A percentile compares a stretch with the other conserved stretches of the same genome.
Conservation (phyloP, 805 yeast genomes). For the Wickerhamiella azyma region DNA sequence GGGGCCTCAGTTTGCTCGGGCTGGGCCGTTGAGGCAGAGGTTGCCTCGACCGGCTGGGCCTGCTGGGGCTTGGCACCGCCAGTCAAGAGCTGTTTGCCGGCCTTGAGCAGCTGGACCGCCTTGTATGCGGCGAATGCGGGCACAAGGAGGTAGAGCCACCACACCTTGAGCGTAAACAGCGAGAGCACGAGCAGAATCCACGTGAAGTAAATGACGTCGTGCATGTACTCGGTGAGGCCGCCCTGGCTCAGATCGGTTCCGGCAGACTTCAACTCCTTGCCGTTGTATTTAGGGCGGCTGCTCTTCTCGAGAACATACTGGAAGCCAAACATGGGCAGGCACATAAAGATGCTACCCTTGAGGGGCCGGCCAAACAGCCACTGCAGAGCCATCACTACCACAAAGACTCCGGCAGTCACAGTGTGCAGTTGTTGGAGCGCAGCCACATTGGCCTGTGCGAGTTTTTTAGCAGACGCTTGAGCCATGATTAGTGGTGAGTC, state of each 20-base stretch:
- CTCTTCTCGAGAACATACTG: constrained; percentile 42
- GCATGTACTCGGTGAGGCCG: constrained; percentile 61
- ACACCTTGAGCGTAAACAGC: constrained; percentile 45
- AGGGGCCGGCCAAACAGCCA: constrained; percentile 34
- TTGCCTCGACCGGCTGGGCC: background rate
- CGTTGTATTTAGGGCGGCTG: constrained; percentile 45
- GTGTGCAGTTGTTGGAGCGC: constrained; percentile 25
- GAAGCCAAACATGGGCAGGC: constrained; percentile 31
- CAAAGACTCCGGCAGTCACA: constrained; percentile 30
- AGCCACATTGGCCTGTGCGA: constrained; percentile 26
- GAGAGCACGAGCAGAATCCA: constrained; percentile 43
- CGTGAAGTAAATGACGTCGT: constrained; percentile 55
- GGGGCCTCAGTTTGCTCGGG: background rate
- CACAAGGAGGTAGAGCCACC: constrained; percentile 35
- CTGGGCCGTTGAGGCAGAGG: background rate
- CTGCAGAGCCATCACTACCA: constrained; percentile 28
- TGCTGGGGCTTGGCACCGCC: background rate
- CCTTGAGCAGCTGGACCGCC: constrained; percentile 14
- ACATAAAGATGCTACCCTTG: constrained; percentile 32
- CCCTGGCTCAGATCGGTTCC: constrained; percentile 49
- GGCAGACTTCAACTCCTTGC: constrained; percentile 35
- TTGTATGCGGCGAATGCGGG: constrained; percentile 16
- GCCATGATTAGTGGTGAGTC: constrained; percentile 26
- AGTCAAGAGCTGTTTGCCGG: constrained; percentile 12
- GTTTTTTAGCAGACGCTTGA: constrained; percentile 32